Conservation (phyloP, 129 eudicot species). For the Erigeron canadensis region DNA sequence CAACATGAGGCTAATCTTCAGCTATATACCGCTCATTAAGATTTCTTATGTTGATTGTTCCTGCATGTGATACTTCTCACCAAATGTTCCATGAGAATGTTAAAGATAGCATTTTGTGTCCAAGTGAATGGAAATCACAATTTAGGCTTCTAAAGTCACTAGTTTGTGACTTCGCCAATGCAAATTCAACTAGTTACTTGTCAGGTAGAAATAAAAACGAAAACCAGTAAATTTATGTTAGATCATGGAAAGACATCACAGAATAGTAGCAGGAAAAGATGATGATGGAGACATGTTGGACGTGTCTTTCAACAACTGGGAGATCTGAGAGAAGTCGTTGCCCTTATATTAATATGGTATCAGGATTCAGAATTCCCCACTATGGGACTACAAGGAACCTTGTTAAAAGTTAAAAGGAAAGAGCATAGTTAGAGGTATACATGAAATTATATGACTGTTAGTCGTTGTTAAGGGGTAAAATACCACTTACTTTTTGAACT, state of each 20-base stretch:
- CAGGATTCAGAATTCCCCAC: too few species aligned
- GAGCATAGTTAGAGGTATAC: not conserved
- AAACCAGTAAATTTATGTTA: not conserved
- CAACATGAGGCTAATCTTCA: too few species aligned
- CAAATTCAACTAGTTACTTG: not conserved
- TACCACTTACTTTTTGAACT: not conserved
- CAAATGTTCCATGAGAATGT: too few species aligned
- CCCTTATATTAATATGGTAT: not conserved
- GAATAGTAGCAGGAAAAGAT: not conserved
- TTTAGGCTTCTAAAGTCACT: not conserved
- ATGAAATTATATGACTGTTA: not conserved
- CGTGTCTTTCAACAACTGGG: not conserved
- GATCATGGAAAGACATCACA: not conserved
- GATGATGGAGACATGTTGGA: not conserved
- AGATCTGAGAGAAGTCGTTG: not conserved
- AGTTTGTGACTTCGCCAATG: not conserved
- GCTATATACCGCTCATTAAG: too few species aligned
- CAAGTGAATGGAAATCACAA: not conserved
- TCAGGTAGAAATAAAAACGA: not conserved
- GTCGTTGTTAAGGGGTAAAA: not conserved
- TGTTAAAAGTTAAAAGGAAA: not conserved
- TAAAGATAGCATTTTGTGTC: not conserved
- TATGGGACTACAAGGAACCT: too few species aligned
- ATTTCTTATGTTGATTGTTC: too few species aligned
- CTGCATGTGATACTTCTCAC: too few species aligned